Evolutionary conservation across 2,329 filamentous ascomycete genomes (phyloP), one percentile per base, ranked within the genome.

Genomic region (Fusarium sterilihyphosum): DNA sequence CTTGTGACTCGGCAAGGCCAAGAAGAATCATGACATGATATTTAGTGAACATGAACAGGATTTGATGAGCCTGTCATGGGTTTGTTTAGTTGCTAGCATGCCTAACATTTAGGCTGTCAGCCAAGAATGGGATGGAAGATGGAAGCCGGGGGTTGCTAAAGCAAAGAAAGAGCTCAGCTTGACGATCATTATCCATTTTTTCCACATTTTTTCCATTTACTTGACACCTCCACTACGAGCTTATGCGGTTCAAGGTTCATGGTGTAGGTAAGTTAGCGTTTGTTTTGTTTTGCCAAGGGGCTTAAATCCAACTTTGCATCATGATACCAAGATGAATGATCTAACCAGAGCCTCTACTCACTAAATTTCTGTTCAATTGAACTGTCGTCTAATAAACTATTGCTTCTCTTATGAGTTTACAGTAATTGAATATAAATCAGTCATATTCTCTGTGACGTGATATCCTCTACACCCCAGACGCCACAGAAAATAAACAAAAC

Each of bases 1-100:
- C 57, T 35, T 54, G 49, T 64, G 63, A 56, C 60, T 58, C 52
- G 66, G 67, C 73, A 54, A 74, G 72, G 71, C 73, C 73, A 70
- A 74, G 71, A 41, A 65, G 35, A 60, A 52, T 38, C 65, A 75
- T 75, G 70, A 54, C 73, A 71, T 75, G 62, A 65, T 73, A 38
- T 35, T 53, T 49, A 46, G 9, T 62, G 59, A 72, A 22, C 60
- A 71, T 69, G 59, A 72, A n/a, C 71, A 71, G 71, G 72, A 63
- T 71, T 71, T 60, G 43, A n/a, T 60, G 43, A n/a, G 14, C 64
- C 60, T 57, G 53, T 38, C 61, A 37, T 71, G 43, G 35, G 33
- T 49, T 53, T 49, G 37, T 61, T 44, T 22, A 20, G 38, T 29
- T 57, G 50, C 50, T 24, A 31, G n/a, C 16, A 40, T 35, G 18